These are phyloP conservation scores for Russula virescens DNA, from an alignment of 768 basidiomycete genomes.

Conservation along the genomic window DNA sequence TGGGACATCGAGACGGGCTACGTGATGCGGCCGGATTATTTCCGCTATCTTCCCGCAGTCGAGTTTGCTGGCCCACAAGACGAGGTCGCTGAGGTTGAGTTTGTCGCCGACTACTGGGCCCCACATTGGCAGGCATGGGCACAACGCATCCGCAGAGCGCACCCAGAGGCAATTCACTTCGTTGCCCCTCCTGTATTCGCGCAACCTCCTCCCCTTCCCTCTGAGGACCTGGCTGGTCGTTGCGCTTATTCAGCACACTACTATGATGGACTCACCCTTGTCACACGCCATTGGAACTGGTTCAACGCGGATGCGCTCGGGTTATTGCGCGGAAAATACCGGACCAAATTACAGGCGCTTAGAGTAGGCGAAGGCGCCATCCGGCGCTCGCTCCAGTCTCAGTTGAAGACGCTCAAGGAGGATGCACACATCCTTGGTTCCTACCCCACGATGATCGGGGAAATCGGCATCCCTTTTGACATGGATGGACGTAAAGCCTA, in stretches of 20 bases:
- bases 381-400: conserved; percentile 71
- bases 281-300: conserved; percentile 92
- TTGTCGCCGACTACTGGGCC: conserved; percentile 75
- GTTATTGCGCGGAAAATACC: conserved; percentile 79
- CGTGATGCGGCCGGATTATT: conserved; percentile 71
- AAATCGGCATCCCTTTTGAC: conserved; percentile 93
- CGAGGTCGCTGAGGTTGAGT: conserved; percentile 44
- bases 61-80: conserved; percentile 28
- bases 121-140: conserved; percentile 60
- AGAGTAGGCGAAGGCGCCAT: conserved; percentile 82
- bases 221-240: conserved; percentile 53
- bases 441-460: conserved; percentile 90
- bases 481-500: conserved; percentile 87
- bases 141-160: conserved; percentile 52
- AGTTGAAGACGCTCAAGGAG: conserved; percentile 70
- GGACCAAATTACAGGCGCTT: conserved; percentile 59
- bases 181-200: conserved; percentile 90
- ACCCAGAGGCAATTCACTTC: conserved; percentile 84
- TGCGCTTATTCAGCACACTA: conserved; percentile 81
- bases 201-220: conserved; percentile 57
- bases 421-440: conserved; percentile 62
- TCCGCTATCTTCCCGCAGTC: conserved; percentile 41
- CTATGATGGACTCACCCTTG: conserved; percentile 90
- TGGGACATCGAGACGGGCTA: conserved; percentile 75
- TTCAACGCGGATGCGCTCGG: conserved; percentile 96